Percentiles rank a stretch among this genome's conserved stretches.
These are phyloP conservation scores for Dactylellina drechsleri DNA, from an alignment of 2,329 filamentous ascomycete species.

Conservation along the genomic window DNA sequence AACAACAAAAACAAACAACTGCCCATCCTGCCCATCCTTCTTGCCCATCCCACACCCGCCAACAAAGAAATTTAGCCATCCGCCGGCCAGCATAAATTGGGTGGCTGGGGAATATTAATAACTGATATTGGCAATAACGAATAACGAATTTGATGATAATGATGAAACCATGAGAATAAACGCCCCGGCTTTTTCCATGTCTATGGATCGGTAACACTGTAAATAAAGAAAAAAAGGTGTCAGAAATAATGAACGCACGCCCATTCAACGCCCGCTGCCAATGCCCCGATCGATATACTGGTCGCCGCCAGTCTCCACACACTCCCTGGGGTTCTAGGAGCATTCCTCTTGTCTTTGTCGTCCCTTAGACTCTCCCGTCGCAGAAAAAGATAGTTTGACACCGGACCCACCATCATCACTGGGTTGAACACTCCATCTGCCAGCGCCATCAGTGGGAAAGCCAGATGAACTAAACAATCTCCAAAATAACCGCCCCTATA, in stretches of 20 bases:
- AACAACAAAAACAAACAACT: neutral
- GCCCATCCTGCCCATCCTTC: neutral
- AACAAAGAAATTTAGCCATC: too few relatives aligned
- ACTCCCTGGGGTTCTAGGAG: constrained; percentile 60
- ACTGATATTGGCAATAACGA: neutral
- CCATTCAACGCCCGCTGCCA: constrained; percentile 66
- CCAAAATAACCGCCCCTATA: constrained; percentile 66
- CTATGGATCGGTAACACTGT: neutral
- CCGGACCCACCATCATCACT: constrained; percentile 67
- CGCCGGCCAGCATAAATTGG: constrained; percentile 6
- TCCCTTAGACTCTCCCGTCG: constrained; percentile 66
- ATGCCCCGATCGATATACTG: constrained; percentile 63
- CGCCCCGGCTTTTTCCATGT: too few relatives aligned
- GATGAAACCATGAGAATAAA: too few relatives aligned
- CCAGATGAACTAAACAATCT: constrained; percentile 69
- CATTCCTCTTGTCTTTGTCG: constrained; percentile 63
- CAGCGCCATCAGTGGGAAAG: constrained; percentile 70
- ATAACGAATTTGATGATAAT: too few relatives aligned
- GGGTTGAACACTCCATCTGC: constrained; percentile 68
- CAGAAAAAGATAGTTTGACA: constrained; percentile 71
- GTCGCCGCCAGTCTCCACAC: constrained; percentile 69
- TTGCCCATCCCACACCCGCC: neutral
- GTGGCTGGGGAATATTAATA: constrained; percentile 20
- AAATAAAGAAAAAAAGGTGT: neutral
- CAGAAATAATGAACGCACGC: neutral